Percentiles rank a stretch among this genome's conserved stretches.
Evolutionary conservation across 192 early-diverging fungal species (phyloP).

Genomic region (Coemansia sp.): DNA sequence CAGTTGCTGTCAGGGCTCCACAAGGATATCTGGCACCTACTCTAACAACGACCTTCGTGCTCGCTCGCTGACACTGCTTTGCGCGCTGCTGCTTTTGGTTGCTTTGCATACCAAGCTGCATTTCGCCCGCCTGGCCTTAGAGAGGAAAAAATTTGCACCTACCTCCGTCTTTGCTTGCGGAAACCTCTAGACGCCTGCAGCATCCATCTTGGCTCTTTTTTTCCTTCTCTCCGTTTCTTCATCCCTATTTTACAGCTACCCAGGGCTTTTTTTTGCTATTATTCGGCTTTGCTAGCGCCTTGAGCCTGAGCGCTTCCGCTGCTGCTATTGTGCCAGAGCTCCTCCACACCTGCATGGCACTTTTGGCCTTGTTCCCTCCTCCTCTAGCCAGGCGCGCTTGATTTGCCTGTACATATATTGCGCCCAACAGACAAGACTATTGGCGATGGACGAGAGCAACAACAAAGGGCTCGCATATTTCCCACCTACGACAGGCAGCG

Average conservation of each 20-base stretch:
- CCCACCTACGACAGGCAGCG: not conserved
- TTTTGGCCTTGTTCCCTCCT: not conserved
- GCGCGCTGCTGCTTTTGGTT: not conserved
- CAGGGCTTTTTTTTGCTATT: not conserved
- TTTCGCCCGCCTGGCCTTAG: not conserved
- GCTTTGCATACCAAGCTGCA: constrained; percentile 3
- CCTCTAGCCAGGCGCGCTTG: constrained; percentile 1
- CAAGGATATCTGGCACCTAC: not conserved
- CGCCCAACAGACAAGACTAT: not conserved
- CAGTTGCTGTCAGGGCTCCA: not conserved
- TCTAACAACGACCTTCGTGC: not conserved
- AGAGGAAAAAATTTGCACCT: constrained; percentile 1
- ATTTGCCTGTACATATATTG: constrained; percentile 6
- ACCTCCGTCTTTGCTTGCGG: not conserved
- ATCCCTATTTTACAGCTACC: not conserved
- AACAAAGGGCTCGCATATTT: constrained; percentile 14
- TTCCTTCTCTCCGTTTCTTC: not conserved
- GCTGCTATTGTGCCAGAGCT: constrained; percentile 2
- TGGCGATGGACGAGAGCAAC: constrained; percentile 12
- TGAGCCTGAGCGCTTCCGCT: constrained; percentile 4
- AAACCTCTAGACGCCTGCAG: not conserved
- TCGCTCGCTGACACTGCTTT: not conserved
- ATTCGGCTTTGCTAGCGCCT: not conserved
- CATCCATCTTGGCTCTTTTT: not conserved
- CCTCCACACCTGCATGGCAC: constrained; percentile 7